A percentile compares a stretch with the other conserved stretches of the same genome.
These are phyloP conservation scores for Haplographium delicatum DNA, from an alignment of 495 filamentous ascomycete species.

Conservation along the genomic window DNA sequence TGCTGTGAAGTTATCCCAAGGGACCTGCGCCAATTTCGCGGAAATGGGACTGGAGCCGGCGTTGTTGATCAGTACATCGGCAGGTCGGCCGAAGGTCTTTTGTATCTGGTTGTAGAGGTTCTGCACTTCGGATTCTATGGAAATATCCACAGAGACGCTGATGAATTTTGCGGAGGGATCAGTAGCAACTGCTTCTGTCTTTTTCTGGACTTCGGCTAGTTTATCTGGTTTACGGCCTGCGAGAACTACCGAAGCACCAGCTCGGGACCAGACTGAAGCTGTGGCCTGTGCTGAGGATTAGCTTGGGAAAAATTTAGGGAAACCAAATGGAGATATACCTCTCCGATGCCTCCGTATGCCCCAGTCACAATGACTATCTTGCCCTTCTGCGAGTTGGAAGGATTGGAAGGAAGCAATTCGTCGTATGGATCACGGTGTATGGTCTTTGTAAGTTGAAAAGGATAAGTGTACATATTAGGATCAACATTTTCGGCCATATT, in stretches of 20 bases:
- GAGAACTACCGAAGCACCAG: constrained; percentile 34
- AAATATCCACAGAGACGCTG: constrained; percentile 28
- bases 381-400: constrained; percentile 29
- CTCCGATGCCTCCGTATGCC: constrained; percentile 33
- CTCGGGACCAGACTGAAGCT: constrained; percentile 22
- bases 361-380: constrained; percentile 39
- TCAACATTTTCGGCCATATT: constrained; percentile 15
- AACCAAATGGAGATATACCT: constrained; percentile 6
- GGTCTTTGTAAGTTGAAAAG: constrained; percentile 27
- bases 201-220: constrained; percentile 23
- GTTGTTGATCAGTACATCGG: constrained; percentile 40
- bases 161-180: constrained; percentile 24
- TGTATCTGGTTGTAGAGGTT: constrained; percentile 31
- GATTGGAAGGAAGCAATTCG: constrained; percentile 30
- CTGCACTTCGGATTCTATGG: constrained; percentile 25
- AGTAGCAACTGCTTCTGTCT: constrained; percentile 21
- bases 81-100: constrained; percentile 27
- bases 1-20: too few relatives aligned
- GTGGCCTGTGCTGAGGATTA: constrained; percentile 4
- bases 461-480: constrained; percentile 18
- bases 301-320: background rate
- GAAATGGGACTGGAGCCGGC: too few relatives aligned
- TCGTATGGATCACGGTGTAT: constrained; percentile 28
- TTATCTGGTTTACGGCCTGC: constrained; percentile 28
- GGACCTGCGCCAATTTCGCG: too few relatives aligned